Base-by-base conservation (phyloP, 164 flowering plant genomes). In the Vitis labrusca region DNA sequence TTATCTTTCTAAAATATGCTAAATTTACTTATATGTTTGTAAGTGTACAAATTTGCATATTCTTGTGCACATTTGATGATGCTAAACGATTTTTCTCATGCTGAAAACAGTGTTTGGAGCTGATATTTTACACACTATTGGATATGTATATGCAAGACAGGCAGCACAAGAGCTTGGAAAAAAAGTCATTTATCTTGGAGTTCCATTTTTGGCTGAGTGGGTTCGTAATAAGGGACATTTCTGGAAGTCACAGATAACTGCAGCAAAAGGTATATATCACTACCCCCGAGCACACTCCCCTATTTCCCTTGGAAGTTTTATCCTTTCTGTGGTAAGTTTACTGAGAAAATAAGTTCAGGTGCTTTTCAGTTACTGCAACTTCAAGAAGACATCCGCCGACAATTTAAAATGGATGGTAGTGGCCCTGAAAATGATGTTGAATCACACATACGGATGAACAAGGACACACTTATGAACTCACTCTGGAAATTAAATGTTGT, bases 121-220 rank as follows among this genome's bases (percentile, higher is more conserved):
- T 16, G 88, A 91, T 61, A 88, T 90, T 30, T 71, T 94, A 50
- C 80, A 84, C 67, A 91, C 97, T 9, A 94, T 94, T 73, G 98
- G 97, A 52, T 91, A 91, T 78, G 77, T 90, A 69, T 92, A 91
- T 76, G 83, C 83, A 48, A 89, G 97, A 71, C 97, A 90, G 62
- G 97, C 95, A 56, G 94, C 97, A 19, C 93, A 83, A 65, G 93
- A 94, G 83, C 94, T 94, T 12, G 97, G 99, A 61, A 92, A 94
- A 80, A 94, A 86, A 74, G 85, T 86, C 15, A 74, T 85, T n/a
- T 94, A 89, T 72, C 84, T 94, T 8, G 95, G 99, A 10, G 88
- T 94, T 55, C 99, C 97, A 29, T 94, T 94, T 78, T 12, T 94
- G 79, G 88, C 99, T 7, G 95, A 94, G 70, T 94, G 97, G 97